Evolutionary conservation across 2,329 filamentous ascomycete genomes (phyloP).

Genomic region (Neonectria magnoliae): DNA sequence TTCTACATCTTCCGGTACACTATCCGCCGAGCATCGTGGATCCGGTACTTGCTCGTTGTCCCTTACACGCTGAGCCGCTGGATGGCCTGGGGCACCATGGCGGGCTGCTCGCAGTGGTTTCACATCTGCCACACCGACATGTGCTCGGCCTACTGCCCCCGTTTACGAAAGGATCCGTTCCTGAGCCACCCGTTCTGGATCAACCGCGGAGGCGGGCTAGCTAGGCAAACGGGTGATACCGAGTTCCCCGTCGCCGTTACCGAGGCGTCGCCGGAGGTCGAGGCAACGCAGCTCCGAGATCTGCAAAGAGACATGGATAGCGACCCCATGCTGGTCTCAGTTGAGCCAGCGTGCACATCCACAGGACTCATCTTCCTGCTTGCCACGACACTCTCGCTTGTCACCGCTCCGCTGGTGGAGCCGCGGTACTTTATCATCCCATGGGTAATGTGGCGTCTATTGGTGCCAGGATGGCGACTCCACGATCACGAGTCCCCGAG

Average conservation of each 20-base stretch:
- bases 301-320: slow-evolving; percentile 33
- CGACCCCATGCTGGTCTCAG: slow-evolving; percentile 42
- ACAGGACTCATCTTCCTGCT: slow-evolving; percentile 68
- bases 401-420: slow-evolving; percentile 92
- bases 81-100: slow-evolving; percentile 72
- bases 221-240: slow-evolving; percentile 23
- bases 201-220: slow-evolving; percentile 1
- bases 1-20: slow-evolving; percentile 94
- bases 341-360: slow-evolving; percentile 55
- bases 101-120: slow-evolving; percentile 50
- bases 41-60: slow-evolving; percentile 74
- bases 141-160: slow-evolving; percentile 29
- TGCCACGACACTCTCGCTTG: slow-evolving; percentile 78
- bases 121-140: slow-evolving; percentile 12
- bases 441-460: slow-evolving; percentile 91
- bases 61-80: slow-evolving; percentile 78
- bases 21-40: slow-evolving; percentile 70
- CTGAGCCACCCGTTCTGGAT: slow-evolving; percentile 44
- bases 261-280: slow-evolving; percentile 16
- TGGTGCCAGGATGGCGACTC: slow-evolving; percentile 68
- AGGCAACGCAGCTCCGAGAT: slow-evolving; percentile 10
- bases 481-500: slow-evolving; percentile 28
- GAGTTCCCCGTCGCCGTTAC: slow-evolving; percentile 11
- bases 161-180: slow-evolving; percentile 30
- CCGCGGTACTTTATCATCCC: slow-evolving; percentile 96